Evolutionary conservation across 1,139 yeast species (phyloP), one percentile per base, ranked within the genome.

Genomic region (Geotrichum aggregatum): DNA sequence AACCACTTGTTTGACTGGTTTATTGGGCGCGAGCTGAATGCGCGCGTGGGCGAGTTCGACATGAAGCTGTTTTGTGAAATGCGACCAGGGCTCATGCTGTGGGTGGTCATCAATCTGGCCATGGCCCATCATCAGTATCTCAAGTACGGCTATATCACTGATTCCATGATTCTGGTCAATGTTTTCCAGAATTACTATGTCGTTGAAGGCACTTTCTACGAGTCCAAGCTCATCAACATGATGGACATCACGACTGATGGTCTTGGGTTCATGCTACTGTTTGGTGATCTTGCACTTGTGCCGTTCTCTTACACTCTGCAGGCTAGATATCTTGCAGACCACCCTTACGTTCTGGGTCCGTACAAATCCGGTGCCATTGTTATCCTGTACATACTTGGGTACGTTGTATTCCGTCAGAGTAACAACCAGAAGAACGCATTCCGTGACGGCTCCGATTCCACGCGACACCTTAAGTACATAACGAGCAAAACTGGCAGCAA

Each of bases 181-280:
- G 49, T 77, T 1, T 73, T 92, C 58, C 96, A 92, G 69, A 79
- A 84, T 1, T 84, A 84, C 65, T 92, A 92, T 65, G 83, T 89
- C 13, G 74, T 89, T 63, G 98, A 94, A 66, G 97, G 98, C 39
- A 95, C 92, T 0, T 73, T 87, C 59, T 89, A 89, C 67, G 98
- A 92, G 68, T 86, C 82, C 62, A 97, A 97, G 11, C 77, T 84
- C 14, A 74, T 92, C 57, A 82, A 94, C 3, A 94, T 94, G 97
- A 91, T 92, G 77, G 98, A 92, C 66, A 80, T 89, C 50, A 87
- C 95, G 13, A 87, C 96, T 18, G 98, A 92, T 70, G 98, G 98
- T 0, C 88, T 92, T 68, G 98, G 98, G 0, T 89, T 83, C 71
- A 92, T 92, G 98, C 75, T 92, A 49, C 80, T 91, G 7, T 91